Base-by-base conservation (phyloP, 2,329 filamentous ascomycete genomes). In the Aspergillus pseudoglaucus region DNA sequence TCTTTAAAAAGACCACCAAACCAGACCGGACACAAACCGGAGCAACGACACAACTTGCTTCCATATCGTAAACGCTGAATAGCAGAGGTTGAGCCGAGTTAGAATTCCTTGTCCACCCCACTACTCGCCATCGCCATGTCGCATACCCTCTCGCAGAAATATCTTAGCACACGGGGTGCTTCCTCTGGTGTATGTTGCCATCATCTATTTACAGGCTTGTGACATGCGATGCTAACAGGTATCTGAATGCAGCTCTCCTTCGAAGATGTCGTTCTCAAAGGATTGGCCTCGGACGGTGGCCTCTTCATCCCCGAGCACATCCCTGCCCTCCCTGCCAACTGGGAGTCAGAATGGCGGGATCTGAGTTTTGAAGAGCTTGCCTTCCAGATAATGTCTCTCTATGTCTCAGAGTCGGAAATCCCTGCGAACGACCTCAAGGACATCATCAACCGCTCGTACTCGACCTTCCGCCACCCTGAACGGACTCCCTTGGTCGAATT, bases 251-350 rank as follows among this genome's bases (percentile, higher is more conserved):
- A 68, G 66, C 60, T 94, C 58, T 90, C 88, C 45, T 95, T 96
- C 67, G 90, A 96, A 70, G 84, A 90, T 46, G 90, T 90, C 42
- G 89, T 95, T 37, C 77, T 95, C 55, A 94, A 95, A 70, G 90
- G 90, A 40, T 82, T 95, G 48, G 90, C 89, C 49, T 77, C 81
- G 41, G 90, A 96, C 63, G 88, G 89, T 49, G 90, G 90, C 46
- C 83, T 95, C 23, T 95, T 91, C 75, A 85, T 95, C 53, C 90
- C 90, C 38, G 85, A 95, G 39, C 53, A 62, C 30, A 56, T 64
- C 14, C 61, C 61, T 15, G 30, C 56, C 7, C 50, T 60, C 43
- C 53, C 57, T 44, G 45, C 52, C 15, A 42, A 43, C 15, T 59
- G 55, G 59, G 52, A 61, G 47, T 49, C 55, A 15, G 57, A 59